Evolutionary conservation across 345 rosid species (phyloP), one percentile per base, ranked within the genome.

Genomic region (Bruguiera gymnorhiza): DNA sequence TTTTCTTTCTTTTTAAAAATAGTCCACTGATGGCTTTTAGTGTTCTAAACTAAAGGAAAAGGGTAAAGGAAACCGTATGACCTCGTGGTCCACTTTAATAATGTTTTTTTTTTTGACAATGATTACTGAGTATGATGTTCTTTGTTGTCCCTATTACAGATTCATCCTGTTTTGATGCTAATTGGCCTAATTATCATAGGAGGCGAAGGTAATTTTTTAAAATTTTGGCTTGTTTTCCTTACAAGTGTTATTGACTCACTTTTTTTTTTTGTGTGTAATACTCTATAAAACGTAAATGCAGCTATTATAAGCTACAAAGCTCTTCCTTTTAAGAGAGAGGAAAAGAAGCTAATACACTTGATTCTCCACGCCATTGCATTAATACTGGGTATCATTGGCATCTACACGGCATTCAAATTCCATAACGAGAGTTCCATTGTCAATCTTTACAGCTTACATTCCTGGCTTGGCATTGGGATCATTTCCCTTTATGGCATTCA

Each of bases 111-210:
- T 21, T 32, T 32, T 32, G 36, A 54, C 21, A 21, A 7, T n/a
- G 58, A 54, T 21, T 54, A 54, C 24, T 54, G 58, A 54, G 27
- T 9, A 0, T 11, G 31, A 56, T 21, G 3, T 56, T 56, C 6
- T 56, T 9, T 56, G 16, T 15, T 24, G 18, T 56, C 15, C 23
- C 3, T 63, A 8, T 67, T 50, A 55, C 91, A 95, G 99, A 65
- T 92, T 43, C 98, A 92, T 73, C 98, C 98, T 60, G 97, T 92
- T 50, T 75, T 96, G 73, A 90, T 96, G 98, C 86, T 95, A 39
- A 87, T 92, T 1, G 99, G 99, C 65, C 75, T 95, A 23, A 68
- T 95, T 62, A 86, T 95, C 75, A 74, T 95, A 43, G 98, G 98
- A 74, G 99, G 99, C 1, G 89, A 95, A 95, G 98, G 99, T 95